Conservation (phyloP, 164 flowering plant species). For the Tinospora cordifolia region DNA sequence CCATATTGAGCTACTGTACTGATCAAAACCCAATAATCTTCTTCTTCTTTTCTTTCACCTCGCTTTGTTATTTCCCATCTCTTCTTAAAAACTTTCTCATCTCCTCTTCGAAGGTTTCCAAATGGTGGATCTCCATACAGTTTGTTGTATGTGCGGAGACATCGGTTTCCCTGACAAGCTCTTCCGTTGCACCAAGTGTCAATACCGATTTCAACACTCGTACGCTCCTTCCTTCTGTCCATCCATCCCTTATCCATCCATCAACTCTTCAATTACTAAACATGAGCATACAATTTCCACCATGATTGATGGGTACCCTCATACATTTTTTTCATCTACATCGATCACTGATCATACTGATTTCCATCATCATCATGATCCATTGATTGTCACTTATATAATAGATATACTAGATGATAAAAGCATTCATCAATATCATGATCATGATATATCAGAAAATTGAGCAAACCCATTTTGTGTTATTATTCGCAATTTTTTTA, state of each 20-base stretch:
- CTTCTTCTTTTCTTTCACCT: constrained; percentile 12
- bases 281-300: background rate
- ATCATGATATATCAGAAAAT: background rate
- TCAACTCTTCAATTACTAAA: background rate
- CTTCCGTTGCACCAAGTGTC: constrained; percentile 80
- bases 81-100: constrained; percentile 8
- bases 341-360: background rate
- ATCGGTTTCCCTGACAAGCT: constrained; percentile 88
- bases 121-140: constrained; percentile 75
- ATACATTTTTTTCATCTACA: background rate
- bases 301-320: background rate
- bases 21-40: constrained; percentile 37
- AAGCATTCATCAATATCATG: no score
- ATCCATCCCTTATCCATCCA: no score
- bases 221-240: constrained; percentile 30
- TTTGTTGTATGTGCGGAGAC: constrained; percentile 98
- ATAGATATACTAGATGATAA: background rate
- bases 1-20: background rate
- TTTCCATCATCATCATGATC: background rate
- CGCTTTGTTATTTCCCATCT: background rate
- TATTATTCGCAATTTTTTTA: no score
- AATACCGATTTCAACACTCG: constrained; percentile 83
- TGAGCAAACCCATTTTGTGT: no score
- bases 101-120: constrained; percentile 10
- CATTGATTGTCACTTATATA: background rate